phyloP scores from a whole-genome alignment of 2,329 filamentous ascomycete genomes.

The Xylaria sp. region DNA sequence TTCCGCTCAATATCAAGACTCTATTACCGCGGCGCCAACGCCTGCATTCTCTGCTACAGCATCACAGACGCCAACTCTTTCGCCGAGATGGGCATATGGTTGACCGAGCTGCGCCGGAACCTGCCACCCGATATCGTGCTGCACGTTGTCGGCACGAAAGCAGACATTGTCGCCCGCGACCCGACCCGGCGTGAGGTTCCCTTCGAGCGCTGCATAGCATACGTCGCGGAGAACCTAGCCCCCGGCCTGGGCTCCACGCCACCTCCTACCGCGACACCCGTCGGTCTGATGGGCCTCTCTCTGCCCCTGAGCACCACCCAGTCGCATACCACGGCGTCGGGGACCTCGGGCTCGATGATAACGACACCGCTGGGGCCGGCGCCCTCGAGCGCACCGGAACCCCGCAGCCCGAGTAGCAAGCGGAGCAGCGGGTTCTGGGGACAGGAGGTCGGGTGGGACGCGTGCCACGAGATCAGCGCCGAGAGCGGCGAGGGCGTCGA shows the following conservation, averaged over 20 bases:
- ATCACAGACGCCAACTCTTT: conserved; percentile 89
- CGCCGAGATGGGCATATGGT: conserved; percentile 91
- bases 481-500: conserved; percentile 96
- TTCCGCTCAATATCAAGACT: conserved; percentile 94
- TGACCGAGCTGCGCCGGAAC: conserved; percentile 84
- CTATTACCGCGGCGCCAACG: conserved; percentile 96
- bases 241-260: conserved; percentile 75
- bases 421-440: conserved; percentile 85
- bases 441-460: conserved; percentile 94
- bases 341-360: conserved; percentile 34
- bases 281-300: conserved; percentile 43
- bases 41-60: conserved; percentile 93
- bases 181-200: conserved; percentile 83
- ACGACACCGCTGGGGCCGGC: conserved; percentile 52
- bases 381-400: conserved; percentile 53
- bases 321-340: conserved; percentile 40
- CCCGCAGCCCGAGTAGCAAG: conserved; percentile 70
- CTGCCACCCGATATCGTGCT: conserved; percentile 82
- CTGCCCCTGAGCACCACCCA: conserved; percentile 45
- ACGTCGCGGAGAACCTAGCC: conserved; percentile 90
- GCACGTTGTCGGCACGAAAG: conserved; percentile 95
- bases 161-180: conserved; percentile 88
- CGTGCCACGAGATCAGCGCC: conserved; percentile 95
- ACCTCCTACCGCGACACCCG: conserved; percentile 67
- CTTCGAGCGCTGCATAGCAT: conserved; percentile 95